A percentile compares a stretch with the other conserved stretches of the same genome.
phyloP scores from a whole-genome alignment of 2,329 filamentous ascomycete species.

The Trichoderma atroviride region DNA sequence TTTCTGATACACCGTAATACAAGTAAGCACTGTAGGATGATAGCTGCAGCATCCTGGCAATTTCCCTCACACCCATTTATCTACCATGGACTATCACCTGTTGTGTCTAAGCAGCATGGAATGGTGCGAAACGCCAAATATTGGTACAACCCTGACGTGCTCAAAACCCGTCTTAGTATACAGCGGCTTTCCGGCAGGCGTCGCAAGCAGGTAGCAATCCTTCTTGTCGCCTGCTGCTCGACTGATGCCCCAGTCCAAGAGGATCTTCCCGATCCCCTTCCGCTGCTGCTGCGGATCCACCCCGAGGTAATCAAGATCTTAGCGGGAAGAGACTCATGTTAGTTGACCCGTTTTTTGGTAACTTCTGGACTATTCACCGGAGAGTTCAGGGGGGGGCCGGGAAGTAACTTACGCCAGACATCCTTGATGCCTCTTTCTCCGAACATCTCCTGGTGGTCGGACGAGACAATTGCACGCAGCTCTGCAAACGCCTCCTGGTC shows the following conservation, averaged over 20 bases:
- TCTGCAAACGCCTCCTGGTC: slow-evolving; percentile 28
- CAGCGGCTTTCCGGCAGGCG: slow-evolving; percentile 25
- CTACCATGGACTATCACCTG: not conserved
- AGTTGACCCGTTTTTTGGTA: not conserved
- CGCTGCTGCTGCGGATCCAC: slow-evolving; percentile 29
- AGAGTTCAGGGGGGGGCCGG: not conserved
- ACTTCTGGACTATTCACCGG: not conserved
- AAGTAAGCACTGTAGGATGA: not conserved
- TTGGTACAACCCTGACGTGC: slow-evolving; percentile 16
- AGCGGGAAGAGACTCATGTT: not conserved
- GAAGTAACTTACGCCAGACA: slow-evolving; percentile 28
- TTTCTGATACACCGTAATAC: not conserved
- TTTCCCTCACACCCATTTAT: not conserved
- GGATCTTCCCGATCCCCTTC: slow-evolving; percentile 30
- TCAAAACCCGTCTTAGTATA: slow-evolving; percentile 26
- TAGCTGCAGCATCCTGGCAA: not conserved
- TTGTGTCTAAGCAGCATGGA: slow-evolving; percentile 25
- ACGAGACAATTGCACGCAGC: slow-evolving; percentile 20
- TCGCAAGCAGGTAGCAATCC: slow-evolving; percentile 28
- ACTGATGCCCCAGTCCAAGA: slow-evolving; percentile 29
- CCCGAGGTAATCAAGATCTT: slow-evolving; percentile 30
- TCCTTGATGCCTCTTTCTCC: slow-evolving; percentile 28
- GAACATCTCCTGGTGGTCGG: slow-evolving; percentile 25
- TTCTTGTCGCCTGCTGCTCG: slow-evolving; percentile 22
- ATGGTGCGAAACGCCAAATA: slow-evolving; percentile 26